Conservation (phyloP, 2,329 filamentous ascomycete species). For the Herpotrichia juniperi region DNA sequence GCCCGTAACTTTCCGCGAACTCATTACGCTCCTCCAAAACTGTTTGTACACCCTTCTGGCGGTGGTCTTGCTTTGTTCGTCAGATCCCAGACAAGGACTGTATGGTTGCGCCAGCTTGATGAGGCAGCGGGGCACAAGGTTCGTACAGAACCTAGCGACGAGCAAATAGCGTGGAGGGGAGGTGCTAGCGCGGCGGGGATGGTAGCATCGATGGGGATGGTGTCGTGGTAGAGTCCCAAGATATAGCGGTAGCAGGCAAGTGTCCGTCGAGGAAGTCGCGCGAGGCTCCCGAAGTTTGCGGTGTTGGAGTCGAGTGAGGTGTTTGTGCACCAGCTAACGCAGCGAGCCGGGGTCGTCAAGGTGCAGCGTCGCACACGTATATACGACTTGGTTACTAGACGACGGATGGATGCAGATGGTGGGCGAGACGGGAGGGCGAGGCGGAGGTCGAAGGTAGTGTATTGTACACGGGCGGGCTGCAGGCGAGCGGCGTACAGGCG, state of each 20-base stretch:
- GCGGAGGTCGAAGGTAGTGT: slow-evolving; percentile 12
- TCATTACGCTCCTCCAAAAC: slow-evolving; percentile 47
- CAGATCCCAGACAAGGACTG: slow-evolving; percentile 41
- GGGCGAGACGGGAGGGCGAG: slow-evolving; percentile 10
- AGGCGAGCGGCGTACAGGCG: slow-evolving; percentile 12
- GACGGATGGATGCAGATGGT: slow-evolving; percentile 14
- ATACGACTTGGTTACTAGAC: slow-evolving; percentile 13
- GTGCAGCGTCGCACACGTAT: slow-evolving; percentile 13
- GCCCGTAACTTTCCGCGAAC: slow-evolving; percentile 35
- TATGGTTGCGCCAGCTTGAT: slow-evolving; percentile 48
- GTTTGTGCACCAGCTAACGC: slow-evolving; percentile 11
- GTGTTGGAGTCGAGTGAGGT: slow-evolving; percentile 18
- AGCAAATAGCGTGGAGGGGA: slow-evolving; percentile 24
- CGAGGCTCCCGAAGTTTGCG: slow-evolving; percentile 23
- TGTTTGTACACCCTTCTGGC: slow-evolving; percentile 44
- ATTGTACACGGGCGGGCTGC: slow-evolving; percentile 10
- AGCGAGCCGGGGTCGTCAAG: slow-evolving; percentile 7
- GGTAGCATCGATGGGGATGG: slow-evolving; percentile 36
- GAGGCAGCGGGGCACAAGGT: slow-evolving; percentile 35
- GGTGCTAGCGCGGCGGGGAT: slow-evolving; percentile 23
- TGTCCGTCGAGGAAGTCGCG: slow-evolving; percentile 12
- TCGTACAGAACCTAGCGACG: slow-evolving; percentile 40
- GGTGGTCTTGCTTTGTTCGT: slow-evolving; percentile 39
- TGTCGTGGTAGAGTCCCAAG: slow-evolving; percentile 8
- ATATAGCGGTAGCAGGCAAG: not conserved